Percentiles rank a stretch among this genome's conserved stretches.
Evolutionary conservation across 768 basidiomycete genomes (phyloP).

Genomic region (Strobilomyces dryophilus): DNA sequence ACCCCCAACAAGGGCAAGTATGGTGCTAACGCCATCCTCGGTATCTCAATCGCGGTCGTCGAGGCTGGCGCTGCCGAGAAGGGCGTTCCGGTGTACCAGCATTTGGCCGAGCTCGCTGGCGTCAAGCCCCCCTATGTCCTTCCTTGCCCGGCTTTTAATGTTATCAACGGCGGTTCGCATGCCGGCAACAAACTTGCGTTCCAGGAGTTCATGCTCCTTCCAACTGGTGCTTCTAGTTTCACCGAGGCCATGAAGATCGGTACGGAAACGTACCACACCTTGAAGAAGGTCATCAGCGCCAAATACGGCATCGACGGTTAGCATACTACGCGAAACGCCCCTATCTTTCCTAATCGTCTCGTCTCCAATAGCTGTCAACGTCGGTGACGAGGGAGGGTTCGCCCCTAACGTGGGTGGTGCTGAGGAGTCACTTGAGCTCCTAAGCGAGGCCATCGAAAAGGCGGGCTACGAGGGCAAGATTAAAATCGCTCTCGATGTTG

Average conservation of each 20-base stretch:
- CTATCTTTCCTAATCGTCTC: slow-evolving; percentile 1
- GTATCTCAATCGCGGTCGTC: slow-evolving; percentile 93
- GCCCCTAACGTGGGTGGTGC: slow-evolving; percentile 97
- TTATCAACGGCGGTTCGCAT: slow-evolving; percentile 99
- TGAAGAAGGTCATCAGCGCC: slow-evolving; percentile 98
- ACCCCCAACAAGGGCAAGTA: slow-evolving; percentile 99
- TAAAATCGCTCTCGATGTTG: slow-evolving; percentile 97
- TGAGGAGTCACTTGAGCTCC: slow-evolving; percentile 94
- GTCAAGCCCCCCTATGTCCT: slow-evolving; percentile 92
- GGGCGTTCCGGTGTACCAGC: slow-evolving; percentile 91
- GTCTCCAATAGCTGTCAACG: slow-evolving; percentile 76
- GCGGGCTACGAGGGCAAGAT: slow-evolving; percentile 98
- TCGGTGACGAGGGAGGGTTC: slow-evolving; percentile 99
- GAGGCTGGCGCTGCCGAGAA: slow-evolving; percentile 95
- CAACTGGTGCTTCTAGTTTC: slow-evolving; percentile 88
- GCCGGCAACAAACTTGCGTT: slow-evolving; percentile 99
- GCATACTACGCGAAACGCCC: slow-evolving; percentile 20
- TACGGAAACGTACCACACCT: slow-evolving; percentile 94
- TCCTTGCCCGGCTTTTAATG: slow-evolving; percentile 94
- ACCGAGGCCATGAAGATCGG: slow-evolving; percentile 99
- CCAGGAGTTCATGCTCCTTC: slow-evolving; percentile 99
- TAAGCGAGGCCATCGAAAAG: slow-evolving; percentile 94
- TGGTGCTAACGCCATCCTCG: slow-evolving; percentile 98
- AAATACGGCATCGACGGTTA: slow-evolving; percentile 98
- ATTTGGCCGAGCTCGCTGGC: slow-evolving; percentile 94